Percentiles rank a stretch among this genome's conserved stretches.
Evolutionary conservation across 768 basidiomycete species (phyloP).

Genomic region (Tephrocybe sp.): DNA sequence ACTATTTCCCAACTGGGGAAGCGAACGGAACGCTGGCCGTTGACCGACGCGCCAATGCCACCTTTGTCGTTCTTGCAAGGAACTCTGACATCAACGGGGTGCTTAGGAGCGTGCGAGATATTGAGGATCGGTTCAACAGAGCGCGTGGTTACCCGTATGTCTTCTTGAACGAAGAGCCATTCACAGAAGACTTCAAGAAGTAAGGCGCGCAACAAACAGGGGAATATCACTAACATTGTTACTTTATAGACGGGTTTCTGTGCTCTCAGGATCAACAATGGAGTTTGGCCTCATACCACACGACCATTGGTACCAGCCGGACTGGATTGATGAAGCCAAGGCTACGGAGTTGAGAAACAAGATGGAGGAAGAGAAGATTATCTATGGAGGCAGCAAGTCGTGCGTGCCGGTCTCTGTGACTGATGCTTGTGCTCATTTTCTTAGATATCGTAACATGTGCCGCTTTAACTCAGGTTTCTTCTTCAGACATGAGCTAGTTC

Average conservation of each 20-base stretch:
- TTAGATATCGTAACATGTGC: conserved; percentile 77
- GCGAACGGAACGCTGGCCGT: conserved; percentile 9
- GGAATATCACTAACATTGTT: not conserved
- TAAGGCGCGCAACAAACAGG: conserved; percentile 24
- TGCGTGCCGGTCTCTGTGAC: conserved; percentile 17
- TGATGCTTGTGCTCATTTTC: conserved; percentile 17
- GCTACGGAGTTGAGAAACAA: conserved; percentile 56
- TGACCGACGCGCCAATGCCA: conserved; percentile 34
- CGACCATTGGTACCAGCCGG: conserved; percentile 77
- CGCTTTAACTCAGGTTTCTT: conserved; percentile 78
- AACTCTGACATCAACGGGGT: conserved; percentile 64
- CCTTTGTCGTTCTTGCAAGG: conserved; percentile 54
- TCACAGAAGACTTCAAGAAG: conserved; percentile 74
- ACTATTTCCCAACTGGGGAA: conserved; percentile 18
- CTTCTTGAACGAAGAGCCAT: conserved; percentile 85
- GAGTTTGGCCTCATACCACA: conserved; percentile 67
- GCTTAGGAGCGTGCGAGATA: conserved; percentile 63
- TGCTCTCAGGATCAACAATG: conserved; percentile 24
- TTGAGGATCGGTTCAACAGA: conserved; percentile 83
- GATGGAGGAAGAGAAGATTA: conserved; percentile 53
- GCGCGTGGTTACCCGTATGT: conserved; percentile 83
- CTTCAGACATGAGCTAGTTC: conserved; percentile 68
- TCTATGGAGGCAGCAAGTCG: conserved; percentile 42
- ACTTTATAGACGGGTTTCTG: conserved; percentile 21
- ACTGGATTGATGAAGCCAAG: conserved; percentile 72